Evolutionary conservation across 257 asterid species (phyloP).

Genomic region (Przewalskia tangutica): DNA sequence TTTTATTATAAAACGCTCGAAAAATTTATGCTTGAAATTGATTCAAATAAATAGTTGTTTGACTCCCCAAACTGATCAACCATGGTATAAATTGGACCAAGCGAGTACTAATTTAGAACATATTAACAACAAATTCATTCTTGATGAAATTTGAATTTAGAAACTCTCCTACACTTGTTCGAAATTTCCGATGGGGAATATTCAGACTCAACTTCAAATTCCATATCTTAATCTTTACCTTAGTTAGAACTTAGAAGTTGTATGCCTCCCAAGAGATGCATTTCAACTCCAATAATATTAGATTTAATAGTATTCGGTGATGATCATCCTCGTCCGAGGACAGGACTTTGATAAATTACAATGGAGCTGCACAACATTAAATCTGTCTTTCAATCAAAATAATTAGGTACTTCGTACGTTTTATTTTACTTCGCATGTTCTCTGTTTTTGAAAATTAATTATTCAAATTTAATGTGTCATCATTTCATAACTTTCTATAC

Average conservation of each 20-base stretch:
- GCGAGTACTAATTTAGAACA: background rate
- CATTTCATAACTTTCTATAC: background rate
- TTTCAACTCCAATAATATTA: background rate
- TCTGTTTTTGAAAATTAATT: background rate
- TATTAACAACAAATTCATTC: background rate
- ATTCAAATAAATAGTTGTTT: too few species aligned
- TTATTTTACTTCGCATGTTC: background rate
- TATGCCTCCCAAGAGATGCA: background rate
- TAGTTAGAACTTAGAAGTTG: background rate
- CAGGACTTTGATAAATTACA: too few species aligned
- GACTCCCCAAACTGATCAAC: too few species aligned
- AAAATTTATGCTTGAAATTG: too few species aligned
- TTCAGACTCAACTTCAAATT: background rate
- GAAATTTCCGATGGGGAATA: background rate
- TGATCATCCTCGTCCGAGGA: too few species aligned
- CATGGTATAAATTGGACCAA: background rate
- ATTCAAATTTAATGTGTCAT: background rate
- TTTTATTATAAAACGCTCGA: too few species aligned
- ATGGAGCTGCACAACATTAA: background rate
- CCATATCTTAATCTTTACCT: background rate
- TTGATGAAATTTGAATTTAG: background rate
- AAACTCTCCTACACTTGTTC: background rate
- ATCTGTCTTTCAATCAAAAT: background rate
- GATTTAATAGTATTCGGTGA: too few species aligned
- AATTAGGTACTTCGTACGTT: background rate